Evolutionary conservation across 345 rosid genomes (phyloP).

Genomic region (Gynandropsis gynandra): DNA sequence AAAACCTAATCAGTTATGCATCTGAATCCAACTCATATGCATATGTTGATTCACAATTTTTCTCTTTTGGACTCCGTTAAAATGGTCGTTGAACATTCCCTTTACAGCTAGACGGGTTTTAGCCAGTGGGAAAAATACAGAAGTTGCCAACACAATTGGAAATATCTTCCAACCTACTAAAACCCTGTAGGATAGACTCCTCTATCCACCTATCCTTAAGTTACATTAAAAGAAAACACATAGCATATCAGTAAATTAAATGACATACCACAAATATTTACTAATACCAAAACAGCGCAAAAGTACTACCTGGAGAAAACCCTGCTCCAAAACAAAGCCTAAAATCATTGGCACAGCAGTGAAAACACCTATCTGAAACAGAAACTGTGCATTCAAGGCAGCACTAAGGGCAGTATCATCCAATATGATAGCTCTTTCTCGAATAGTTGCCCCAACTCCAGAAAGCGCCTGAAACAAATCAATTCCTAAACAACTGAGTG

Average conservation of each 20-base stretch:
- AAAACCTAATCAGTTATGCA: too few relatives aligned
- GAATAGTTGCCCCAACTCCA: conserved; percentile 75
- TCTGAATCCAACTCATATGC: too few relatives aligned
- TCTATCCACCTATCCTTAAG: too few relatives aligned
- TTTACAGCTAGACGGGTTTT: too few relatives aligned
- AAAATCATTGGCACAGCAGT: conserved; percentile 96
- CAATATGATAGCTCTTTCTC: conserved; percentile 44
- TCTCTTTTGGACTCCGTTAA: too few relatives aligned
- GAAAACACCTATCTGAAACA: conserved; percentile 89
- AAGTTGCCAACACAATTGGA: too few relatives aligned
- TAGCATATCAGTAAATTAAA: conserved; percentile 7
- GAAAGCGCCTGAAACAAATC: conserved; percentile 66
- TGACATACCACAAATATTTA: conserved; percentile 3
- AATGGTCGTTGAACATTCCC: too few relatives aligned
- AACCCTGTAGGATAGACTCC: too few relatives aligned
- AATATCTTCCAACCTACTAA: too few relatives aligned
- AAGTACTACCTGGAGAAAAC: conserved; percentile 31
- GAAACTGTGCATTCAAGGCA: conserved; percentile 92
- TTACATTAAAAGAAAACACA: too few relatives aligned
- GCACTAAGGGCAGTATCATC: conserved; percentile 65
- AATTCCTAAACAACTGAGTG: conserved; percentile 9
- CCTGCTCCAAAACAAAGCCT: conserved; percentile 41
- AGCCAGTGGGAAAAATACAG: too few relatives aligned
- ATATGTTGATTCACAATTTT: too few relatives aligned
- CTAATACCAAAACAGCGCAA: conserved; percentile 10